Base-by-base conservation (phyloP, 148 eudicot genomes). In the Nyssa sinensis region DNA sequence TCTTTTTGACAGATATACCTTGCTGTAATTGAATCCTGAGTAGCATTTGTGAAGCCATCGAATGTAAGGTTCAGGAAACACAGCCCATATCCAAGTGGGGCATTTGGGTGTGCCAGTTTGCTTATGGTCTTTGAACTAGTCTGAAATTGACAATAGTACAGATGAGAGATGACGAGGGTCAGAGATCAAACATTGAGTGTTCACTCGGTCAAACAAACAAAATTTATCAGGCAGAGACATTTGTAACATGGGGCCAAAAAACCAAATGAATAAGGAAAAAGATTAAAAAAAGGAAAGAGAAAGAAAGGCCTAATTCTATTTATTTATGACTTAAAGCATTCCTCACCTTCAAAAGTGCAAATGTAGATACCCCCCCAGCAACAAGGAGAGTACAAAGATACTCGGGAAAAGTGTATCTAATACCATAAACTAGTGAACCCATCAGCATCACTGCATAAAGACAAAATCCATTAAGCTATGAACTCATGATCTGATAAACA, bases 41-140 rank as follows among this genome's bases (percentile, higher is more conserved):
- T 95, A 30, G 99, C 99, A 83, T 95, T 95, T 67, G 99, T 95
- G 76, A 95, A 95, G 66, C 99, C 99, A 81, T 95, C 99, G 74
- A 95, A 95, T 53, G 96, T 94, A 76, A 95, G 97, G 74, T 95
- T 95, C 75, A 95, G 82, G 74, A 90, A 90, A 84, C 99, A 95
- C 62, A 92, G 88, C 44, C 94, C 94, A 77, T 95, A 95, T 79
- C 99, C 99, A 73, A 95, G 91, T 47, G 93, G 97, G 75, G 97
- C 97, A 81, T 95, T 92, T 10, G 99, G 99, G 71, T 81, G 86
- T 32, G 99, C 99, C 74, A 95, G 83, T 81, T 92, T 95, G 82
- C 92, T 92, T 27, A 93, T 92, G 73, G 96, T 95, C 82, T 89
- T 92, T 34, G 97, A 88, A 89, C 96, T 95, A 61, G 97, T 92